Evolutionary conservation across 1,139 yeast genomes (phyloP), one percentile per base, ranked within the genome.

Genomic region (Pichia sp.): DNA sequence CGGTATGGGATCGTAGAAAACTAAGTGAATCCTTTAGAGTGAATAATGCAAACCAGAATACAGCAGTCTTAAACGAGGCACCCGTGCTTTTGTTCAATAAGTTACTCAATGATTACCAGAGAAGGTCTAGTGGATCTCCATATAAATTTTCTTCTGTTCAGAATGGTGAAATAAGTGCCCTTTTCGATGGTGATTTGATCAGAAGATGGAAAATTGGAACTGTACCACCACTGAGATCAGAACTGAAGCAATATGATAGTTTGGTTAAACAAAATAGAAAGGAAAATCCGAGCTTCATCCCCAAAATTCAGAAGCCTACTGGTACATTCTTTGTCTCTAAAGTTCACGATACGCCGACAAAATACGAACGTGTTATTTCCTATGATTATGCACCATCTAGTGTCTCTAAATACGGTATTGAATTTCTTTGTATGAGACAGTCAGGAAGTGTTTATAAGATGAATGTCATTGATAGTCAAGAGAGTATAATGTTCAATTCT

Each of bases 1-100:
- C 91, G 0, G 67, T 87, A 12, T 88, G 95, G 94, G 97, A 88
- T 55, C 69, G 94, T 42, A 68, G 96, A 41, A 77, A 72, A 46
- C 58, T 86, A 34, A 54, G 63, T 0, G 53, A 56, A 10, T 52
- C 42, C 48, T 62, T 27, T 42, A 48, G 19, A 52, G 57, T 22
- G 42, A 52, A 24, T 14, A 39, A 15, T 40, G 48, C 25, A 32
- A 47, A 18, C 34, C 55, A 36, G 36, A 40, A 53, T 23, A 39
- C 63, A 0, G 39, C 39, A 13, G 39, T 62, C 8, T 52, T 63
- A 11, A 54, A 63, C 3, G 78, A 72, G 38, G 68, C 72, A 6
- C 94, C 95, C 0, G 62, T 81, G 10, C 57, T 85, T 28, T 69
- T 74, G 22, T 81, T 86, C 52, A 75, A 73, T 39, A 77, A 83